phyloP scores from a whole-genome alignment of 805 yeast species.

The Barnettozyma wickerhamii region DNA sequence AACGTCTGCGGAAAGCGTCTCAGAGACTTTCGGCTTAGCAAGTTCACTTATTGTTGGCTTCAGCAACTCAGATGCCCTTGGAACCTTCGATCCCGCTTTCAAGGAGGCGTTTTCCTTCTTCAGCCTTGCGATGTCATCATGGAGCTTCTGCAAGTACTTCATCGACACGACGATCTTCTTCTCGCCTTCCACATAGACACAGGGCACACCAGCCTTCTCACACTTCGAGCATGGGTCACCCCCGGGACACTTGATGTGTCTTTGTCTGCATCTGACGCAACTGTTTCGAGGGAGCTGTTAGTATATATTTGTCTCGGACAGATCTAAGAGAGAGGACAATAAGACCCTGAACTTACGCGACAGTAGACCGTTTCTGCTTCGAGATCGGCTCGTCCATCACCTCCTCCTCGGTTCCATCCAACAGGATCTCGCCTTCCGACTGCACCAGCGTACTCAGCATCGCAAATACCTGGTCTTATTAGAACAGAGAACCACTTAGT shows the following conservation, averaged over 20 bases:
- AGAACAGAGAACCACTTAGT: too few relatives aligned
- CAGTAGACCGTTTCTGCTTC: conserved; percentile 21
- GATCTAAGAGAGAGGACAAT: neutral
- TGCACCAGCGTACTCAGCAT: neutral
- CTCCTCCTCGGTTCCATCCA: neutral
- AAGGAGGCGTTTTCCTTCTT: conserved; percentile 62
- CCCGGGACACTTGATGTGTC: conserved; percentile 77
- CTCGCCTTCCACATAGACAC: conserved; percentile 71
- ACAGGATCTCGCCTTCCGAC: neutral
- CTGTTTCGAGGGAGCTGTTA: conserved; percentile 2
- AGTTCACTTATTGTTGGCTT: neutral
- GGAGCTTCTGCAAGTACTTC: conserved; percentile 62
- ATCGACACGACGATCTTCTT: conserved; percentile 69
- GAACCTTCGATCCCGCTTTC: conserved; percentile 29
- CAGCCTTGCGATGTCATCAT: conserved; percentile 59
- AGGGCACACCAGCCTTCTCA: conserved; percentile 45
- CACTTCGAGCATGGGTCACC: conserved; percentile 72
- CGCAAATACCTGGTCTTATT: neutral
- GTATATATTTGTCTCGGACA: too few relatives aligned
- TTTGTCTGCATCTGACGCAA: conserved; percentile 63
- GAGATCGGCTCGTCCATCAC: conserved; percentile 11
- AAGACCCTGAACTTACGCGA: conserved; percentile 18
- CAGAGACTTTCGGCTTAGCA: neutral
- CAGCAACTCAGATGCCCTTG: neutral
- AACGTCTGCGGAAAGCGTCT: neutral